Conservation (phyloP, 225 moss, liverwort and hornwort genomes). For the Pseudoscleropodium purum region DNA sequence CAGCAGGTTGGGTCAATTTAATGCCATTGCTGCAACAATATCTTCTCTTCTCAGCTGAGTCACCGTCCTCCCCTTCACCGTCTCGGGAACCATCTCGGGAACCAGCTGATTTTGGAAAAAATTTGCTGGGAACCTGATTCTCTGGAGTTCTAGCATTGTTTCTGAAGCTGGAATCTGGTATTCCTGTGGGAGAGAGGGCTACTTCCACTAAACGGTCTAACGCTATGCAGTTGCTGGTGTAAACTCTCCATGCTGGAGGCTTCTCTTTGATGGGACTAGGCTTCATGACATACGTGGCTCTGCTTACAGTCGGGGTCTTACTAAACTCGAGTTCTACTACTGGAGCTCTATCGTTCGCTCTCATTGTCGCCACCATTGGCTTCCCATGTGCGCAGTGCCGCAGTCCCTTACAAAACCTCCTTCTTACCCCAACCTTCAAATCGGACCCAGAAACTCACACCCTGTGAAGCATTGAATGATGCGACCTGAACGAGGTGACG, state of each 20-base stretch:
- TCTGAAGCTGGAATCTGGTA: not conserved
- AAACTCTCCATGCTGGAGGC: not conserved
- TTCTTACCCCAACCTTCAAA: not conserved
- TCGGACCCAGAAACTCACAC: not conserved
- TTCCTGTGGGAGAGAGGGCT: conserved; percentile 4
- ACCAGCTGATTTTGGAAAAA: not conserved
- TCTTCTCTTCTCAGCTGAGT: not conserved
- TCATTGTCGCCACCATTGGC: not conserved
- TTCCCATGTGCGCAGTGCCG: not conserved
- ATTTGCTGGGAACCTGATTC: not conserved
- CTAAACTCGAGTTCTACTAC: not conserved
- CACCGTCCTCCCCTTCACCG: not conserved
- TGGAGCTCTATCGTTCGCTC: not conserved
- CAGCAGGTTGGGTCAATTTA: not conserved
- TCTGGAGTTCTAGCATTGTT: not conserved
- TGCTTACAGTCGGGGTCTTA: not conserved
- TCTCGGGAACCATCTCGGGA: not conserved
- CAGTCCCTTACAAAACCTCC: not conserved
- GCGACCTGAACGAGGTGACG: not conserved
- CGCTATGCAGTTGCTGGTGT: not conserved
- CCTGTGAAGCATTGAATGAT: not conserved
- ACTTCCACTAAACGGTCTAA: conserved; percentile 28
- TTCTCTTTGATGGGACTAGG: not conserved
- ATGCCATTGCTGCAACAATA: not conserved
- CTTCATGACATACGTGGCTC: not conserved